Percentiles rank a stretch among this genome's conserved stretches.
These are phyloP conservation scores for Rubroshorea leprosula DNA, from an alignment of 345 rosid genomes.

Conservation along the genomic window DNA sequence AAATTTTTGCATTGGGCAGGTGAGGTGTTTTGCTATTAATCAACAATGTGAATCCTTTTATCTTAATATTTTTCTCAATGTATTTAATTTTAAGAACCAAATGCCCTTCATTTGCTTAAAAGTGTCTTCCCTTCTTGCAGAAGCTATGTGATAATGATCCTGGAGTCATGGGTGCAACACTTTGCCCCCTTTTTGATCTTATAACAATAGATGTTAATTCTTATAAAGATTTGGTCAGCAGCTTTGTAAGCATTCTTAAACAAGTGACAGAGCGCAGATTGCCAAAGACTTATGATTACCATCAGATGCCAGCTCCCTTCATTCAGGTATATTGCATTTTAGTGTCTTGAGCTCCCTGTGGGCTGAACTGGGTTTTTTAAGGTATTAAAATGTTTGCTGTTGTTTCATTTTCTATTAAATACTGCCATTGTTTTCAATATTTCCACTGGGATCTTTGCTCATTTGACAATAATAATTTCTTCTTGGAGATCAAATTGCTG, in stretches of 20 bases:
- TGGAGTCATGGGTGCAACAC: constrained; percentile 99
- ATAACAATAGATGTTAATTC: constrained; percentile 61
- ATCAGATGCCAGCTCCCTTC: constrained; percentile 98
- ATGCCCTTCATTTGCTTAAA: neutral
- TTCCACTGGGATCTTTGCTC: constrained; percentile 4
- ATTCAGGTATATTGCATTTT: constrained; percentile 55
- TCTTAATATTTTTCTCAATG: neutral
- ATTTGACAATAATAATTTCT: constrained; percentile 10
- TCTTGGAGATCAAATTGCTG: constrained; percentile 77
- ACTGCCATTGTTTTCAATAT: neutral
- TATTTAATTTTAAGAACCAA: neutral
- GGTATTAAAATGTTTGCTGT: neutral
- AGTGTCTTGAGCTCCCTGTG: neutral
- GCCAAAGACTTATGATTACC: constrained; percentile 94
- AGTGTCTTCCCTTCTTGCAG: constrained; percentile 31
- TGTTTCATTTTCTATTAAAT: no score
- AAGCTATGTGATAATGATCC: constrained; percentile 91
- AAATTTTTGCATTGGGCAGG: no score
- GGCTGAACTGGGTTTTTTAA: neutral
- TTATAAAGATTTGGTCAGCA: constrained; percentile 77
- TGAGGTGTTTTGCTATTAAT: no score
- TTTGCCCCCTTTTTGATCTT: constrained; percentile 88
- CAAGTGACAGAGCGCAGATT: constrained; percentile 86
- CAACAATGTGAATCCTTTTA: no score
- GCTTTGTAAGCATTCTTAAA: constrained; percentile 92